Base-by-base conservation (phyloP, 257 asterid genomes). In the Linaria vulgaris region DNA sequence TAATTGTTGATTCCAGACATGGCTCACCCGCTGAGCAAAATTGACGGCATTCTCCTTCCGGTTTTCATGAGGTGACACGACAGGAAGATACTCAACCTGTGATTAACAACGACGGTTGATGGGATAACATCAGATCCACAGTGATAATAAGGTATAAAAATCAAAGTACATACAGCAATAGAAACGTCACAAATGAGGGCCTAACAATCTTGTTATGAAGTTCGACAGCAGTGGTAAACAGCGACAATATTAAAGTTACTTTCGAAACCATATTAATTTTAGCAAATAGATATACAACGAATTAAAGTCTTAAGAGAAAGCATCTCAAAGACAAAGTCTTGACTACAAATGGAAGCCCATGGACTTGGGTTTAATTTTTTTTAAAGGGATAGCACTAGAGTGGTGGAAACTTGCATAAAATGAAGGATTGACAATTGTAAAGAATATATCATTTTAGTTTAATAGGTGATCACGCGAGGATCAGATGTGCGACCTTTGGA, bases 1-100 rank as follows among this genome's bases (percentile, higher is more conserved):
- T 34, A 34, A 7, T 34, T 34, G 5, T 34, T 34, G 5, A 34
- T 3, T 34, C 9, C 41, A 72, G 66, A 25, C 8, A 44, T 30
- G 50, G 67, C 95, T 90, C 80, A 87, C 97, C 95, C 90, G 85
- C 70, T 75, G 85, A 64, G 96, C 76, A 61, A 87, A 83, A 59
- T 76, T 81, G 67, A 45, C 50, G 37, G 96, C 88, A 50, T 67
- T 94, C 80, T 94, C 97, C 79, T 87, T 87, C 78, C 78, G 76
- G 62, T 77, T 82, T 63, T 87, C 96, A 48, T 72, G 77, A 66
- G 97, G 92, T 15, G 74, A 81, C 41, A 87, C 80, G 22, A 84
- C 66, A n/a, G 99, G 99, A 74, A 94, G 99, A 82, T 94, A 94
- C 77, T 94, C 99, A 51, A 91, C 81, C 96, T 91, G 79, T 19